Percentiles rank a stretch among this genome's conserved stretches.
These are phyloP conservation scores for Macaranga tanarius DNA, from an alignment of 441 rosid genomes.

Conservation along the genomic window DNA sequence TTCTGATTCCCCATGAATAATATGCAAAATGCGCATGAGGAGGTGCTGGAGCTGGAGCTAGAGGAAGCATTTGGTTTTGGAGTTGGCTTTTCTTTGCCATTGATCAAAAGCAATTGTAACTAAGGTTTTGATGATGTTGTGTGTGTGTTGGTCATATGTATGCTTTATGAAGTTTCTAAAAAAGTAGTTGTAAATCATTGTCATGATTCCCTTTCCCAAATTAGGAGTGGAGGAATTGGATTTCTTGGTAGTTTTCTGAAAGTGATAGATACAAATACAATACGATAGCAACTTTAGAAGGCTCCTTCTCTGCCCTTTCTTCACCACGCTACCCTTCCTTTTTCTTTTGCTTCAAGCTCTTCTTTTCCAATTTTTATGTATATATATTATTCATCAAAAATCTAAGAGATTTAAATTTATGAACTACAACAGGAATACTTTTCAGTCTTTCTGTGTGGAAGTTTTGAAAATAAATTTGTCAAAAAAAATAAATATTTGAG, in stretches of 20 bases:
- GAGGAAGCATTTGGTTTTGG: constrained; percentile 16
- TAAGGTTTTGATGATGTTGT: background rate
- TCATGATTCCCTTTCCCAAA: constrained; percentile 21
- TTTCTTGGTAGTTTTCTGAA: constrained; percentile 32
- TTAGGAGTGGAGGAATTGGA: constrained; percentile 30
- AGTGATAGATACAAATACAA: constrained; percentile 19
- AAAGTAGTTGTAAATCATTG: constrained; percentile 40
- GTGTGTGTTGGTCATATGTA: constrained; percentile 1
- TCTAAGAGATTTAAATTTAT: no score
- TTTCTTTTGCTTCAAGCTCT: no score
- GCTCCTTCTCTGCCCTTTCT: background rate
- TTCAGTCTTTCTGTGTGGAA: no score
- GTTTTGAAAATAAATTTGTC: no score
- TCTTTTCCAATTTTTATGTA: no score
- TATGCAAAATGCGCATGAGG: constrained; percentile 15
- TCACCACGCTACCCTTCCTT: constrained; percentile 25
- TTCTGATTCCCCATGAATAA: constrained; percentile 43
- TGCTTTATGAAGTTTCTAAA: constrained; percentile 31
- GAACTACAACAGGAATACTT: no score
- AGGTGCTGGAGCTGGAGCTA: background rate
- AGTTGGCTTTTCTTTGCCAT: constrained; percentile 51
- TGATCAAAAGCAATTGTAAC: background rate
- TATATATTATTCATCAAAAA: no score
- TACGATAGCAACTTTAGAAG: background rate
- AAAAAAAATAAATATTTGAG: no score